Evolutionary conservation across 352 stramenopile genomes (phyloP), one percentile per base, ranked within the genome.

Genomic region (Hyaloperonospora arabidopsidis): DNA sequence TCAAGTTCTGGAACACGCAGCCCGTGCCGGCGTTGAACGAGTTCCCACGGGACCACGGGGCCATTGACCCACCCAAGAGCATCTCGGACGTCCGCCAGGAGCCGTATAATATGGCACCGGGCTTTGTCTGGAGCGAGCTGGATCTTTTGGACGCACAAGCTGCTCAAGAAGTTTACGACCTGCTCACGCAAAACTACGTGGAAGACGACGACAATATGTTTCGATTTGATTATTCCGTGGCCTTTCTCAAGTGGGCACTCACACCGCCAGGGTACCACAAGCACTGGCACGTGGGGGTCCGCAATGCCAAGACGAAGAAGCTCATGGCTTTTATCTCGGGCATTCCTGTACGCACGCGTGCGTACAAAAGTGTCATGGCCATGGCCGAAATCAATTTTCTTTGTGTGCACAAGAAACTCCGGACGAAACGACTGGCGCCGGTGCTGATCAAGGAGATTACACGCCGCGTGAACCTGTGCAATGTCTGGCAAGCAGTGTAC

Each of bases 401-500:
- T 13, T 99, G 97, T 70, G 94, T 99, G 17, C 96, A 99, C 84
- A 98, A 99, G 79, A 99, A 98, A 65, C 73, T 99, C 17, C 83
- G 93, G 13, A 74, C 78, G 21, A 97, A 97, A 76, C 85, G 97
- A 18, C 65, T 99, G 3, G 97, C 97, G 19, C 97, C 97, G 0
- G 96, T 99, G 40, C 77, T 99, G 0, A 99, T 99, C 70, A 99
- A 99, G 78, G 97, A 99, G 70, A 96, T 99, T 49, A 99, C 97
- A 19, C 83, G 97, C 12, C 75, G 95, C 14, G 97, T 99, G 8
- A 99, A 99, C 73, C 63, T 97, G 29, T 86, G 65, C 19, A 57
- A 95, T 61, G 74, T 95, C 18, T 96, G 84, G 84, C 95, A 99
- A 72, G 97, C 97, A 5, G 95, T 99, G 10, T 99, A 99, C 79